Conservation (phyloP, 148 eudicot species). For the Nepenthes gracilis region DNA sequence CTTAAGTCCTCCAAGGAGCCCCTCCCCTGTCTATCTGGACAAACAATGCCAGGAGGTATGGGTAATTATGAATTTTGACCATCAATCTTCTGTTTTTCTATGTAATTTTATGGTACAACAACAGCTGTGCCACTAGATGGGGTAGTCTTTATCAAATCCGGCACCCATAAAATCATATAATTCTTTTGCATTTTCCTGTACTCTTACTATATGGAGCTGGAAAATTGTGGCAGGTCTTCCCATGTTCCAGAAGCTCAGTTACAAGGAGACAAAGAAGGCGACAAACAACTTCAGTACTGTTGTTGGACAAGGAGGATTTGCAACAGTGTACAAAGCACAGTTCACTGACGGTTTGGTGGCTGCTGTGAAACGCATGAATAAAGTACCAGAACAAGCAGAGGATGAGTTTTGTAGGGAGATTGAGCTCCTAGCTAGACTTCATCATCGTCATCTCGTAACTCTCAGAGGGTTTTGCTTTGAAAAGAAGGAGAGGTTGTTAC, state of each 20-base stretch:
- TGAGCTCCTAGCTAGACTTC: slow-evolving; percentile 85
- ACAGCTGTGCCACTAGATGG: too few relatives aligned
- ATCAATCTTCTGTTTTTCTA: too few relatives aligned
- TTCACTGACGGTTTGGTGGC: slow-evolving; percentile 56
- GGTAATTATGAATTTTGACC: not conserved
- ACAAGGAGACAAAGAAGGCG: slow-evolving; percentile 76
- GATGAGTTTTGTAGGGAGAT: slow-evolving; percentile 90
- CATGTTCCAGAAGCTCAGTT: slow-evolving; percentile 60
- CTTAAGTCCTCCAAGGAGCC: slow-evolving; percentile 27
- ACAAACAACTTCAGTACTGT: slow-evolving; percentile 60
- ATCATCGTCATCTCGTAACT: slow-evolving; percentile 96
- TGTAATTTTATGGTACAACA: too few relatives aligned
- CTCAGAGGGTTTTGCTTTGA: slow-evolving; percentile 79
- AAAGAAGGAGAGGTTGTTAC: slow-evolving; percentile 57
- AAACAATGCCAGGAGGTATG: slow-evolving; percentile 57
- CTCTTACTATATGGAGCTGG: not conserved
- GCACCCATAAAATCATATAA: not conserved
- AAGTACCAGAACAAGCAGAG: slow-evolving; percentile 81
- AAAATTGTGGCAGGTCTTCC: slow-evolving; percentile 44
- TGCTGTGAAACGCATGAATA: slow-evolving; percentile 85
- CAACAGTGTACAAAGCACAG: slow-evolving; percentile 79
- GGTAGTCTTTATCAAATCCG: not conserved
- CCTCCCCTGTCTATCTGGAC: slow-evolving; percentile 19
- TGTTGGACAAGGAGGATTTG: slow-evolving; percentile 93
- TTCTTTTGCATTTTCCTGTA: not conserved